Base-by-base conservation (phyloP, 768 basidiomycete genomes). In the Tulasnella sp. region DNA sequence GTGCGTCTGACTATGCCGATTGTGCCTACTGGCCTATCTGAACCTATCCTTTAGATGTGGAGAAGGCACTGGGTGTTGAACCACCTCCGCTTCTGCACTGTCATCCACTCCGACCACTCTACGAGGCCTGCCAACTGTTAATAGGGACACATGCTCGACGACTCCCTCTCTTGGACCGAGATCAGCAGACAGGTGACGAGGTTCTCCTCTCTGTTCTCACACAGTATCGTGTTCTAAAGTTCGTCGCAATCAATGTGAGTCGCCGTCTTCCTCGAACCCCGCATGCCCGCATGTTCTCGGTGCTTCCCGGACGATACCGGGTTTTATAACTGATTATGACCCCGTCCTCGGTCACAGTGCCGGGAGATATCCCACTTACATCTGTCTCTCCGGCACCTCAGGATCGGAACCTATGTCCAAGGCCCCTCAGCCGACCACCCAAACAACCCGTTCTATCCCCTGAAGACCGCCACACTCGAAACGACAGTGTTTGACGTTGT, bases 401-500 rank as follows among this genome's bases (percentile, higher is more conserved):
- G 84, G 62, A 96, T 99, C 61, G 96, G 96, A 11, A 95, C 92
- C 9, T 99, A 92, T 69, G 88, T 95, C 30, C 66, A 70, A 4
- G 65, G 63, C 59, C 65, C 67, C 47, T 61, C 72, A 4, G 77
- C 81, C 17, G 70, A 77, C 5, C 58, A 59, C n/a, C 73, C 75
- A 15, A 74, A 79, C 43, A 85, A 86, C 60, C 88, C 86, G 0
- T 97, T 84, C 71, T 80, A 86, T 70, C 96, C 96, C 2, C 84
- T 98, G 59, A 87, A 89, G 4, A 96, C 93, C 0, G 95, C 95
- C 10, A 93, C 84, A 30, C 76, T 95, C 67, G 75, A 83, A 59
- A 96, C 95, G 0, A 86, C 88, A 27, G 96, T 99, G 2, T 97
- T 96, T 67, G 93, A 98, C 67, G 92, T 98, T 61, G 96, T 98